Evolutionary conservation across 2,329 filamentous ascomycete genomes (phyloP).

Genomic region (Colletotrichum tamarilloi): DNA sequence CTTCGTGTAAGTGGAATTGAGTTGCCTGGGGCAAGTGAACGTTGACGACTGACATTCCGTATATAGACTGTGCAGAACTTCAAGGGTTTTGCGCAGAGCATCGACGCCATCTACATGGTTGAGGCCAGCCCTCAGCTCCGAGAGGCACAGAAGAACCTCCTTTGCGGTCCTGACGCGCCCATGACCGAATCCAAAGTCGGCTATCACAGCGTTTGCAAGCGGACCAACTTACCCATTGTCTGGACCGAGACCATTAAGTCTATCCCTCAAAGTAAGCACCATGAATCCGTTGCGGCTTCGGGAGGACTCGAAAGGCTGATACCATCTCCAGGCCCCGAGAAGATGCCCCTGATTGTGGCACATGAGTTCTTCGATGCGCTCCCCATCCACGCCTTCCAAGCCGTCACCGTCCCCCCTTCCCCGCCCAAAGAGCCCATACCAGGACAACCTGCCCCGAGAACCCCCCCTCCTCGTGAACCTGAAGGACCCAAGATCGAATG

Average conservation of each 20-base stretch:
- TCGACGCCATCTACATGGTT: constrained; percentile 92
- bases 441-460: constrained; percentile 47
- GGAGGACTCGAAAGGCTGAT: constrained; percentile 16
- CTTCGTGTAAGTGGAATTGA: constrained; percentile 72
- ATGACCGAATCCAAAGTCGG: constrained; percentile 80
- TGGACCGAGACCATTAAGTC: constrained; percentile 93
- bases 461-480: constrained; percentile 56
- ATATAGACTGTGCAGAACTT: constrained; percentile 86
- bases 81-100: constrained; percentile 77
- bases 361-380: constrained; percentile 99
- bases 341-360: constrained; percentile 91
- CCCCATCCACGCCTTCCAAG: constrained; percentile 94
- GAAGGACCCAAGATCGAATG: constrained; percentile 67
- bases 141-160: constrained; percentile 79
- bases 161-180: constrained; percentile 78
- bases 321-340: constrained; percentile 63
- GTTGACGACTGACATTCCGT: constrained; percentile 5
- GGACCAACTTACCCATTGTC: constrained; percentile 78
- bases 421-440: constrained; percentile 24
- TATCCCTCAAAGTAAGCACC: constrained; percentile 73
- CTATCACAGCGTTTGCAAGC: constrained; percentile 79
- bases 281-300: neutral
- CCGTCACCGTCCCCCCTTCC: constrained; percentile 59
- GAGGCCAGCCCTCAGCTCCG: constrained; percentile 89
- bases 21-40: neutral